These are phyloP conservation scores for Ustilago xerochloae DNA, from an alignment of 1,284 basidiomycete genomes.

Conservation along the genomic window DNA sequence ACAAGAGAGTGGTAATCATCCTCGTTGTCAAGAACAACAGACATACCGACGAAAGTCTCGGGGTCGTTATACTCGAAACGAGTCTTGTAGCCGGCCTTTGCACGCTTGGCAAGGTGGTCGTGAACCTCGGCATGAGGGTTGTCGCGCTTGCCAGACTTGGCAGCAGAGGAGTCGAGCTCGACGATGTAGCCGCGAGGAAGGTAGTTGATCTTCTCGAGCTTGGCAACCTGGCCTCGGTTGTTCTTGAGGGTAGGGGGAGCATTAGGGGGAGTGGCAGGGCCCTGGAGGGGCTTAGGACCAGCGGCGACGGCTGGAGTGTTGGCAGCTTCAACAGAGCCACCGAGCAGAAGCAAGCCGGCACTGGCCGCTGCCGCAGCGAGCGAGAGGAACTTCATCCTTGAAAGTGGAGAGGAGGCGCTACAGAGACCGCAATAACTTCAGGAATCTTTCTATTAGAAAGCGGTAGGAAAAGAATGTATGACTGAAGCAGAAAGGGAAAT, in stretches of 20 bases:
- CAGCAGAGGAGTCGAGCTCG: conserved; percentile 32
- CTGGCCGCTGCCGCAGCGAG: conserved; percentile 38
- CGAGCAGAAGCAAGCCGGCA: conserved; percentile 35
- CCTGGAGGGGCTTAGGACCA: conserved; percentile 28
- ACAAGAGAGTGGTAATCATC: conserved; percentile 45
- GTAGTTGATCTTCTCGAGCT: conserved; percentile 35
- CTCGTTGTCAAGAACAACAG: conserved; percentile 47
- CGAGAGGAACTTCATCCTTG: conserved; percentile 42
- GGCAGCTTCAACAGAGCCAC: conserved; percentile 20
- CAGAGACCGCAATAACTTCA: not conserved
- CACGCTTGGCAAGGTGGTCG: conserved; percentile 46
- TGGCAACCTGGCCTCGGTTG: conserved; percentile 28
- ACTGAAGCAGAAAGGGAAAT: not conserved
- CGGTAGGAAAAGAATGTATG: conserved; percentile 3
- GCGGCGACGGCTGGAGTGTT: conserved; percentile 18
- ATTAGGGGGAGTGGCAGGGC: conserved; percentile 18
- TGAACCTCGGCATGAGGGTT: conserved; percentile 44
- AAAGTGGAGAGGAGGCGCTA: not conserved
- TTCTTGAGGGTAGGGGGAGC: conserved; percentile 31
- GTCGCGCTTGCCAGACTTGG: conserved; percentile 30
- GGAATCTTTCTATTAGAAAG: not conserved
- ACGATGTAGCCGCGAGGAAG: conserved; percentile 45
- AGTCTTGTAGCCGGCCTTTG: conserved; percentile 37
- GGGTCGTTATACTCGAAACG: conserved; percentile 51
- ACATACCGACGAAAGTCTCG: conserved; percentile 48